Percentiles rank a stretch among this genome's conserved stretches.
Evolutionary conservation across 331 rosid genomes (phyloP).

Genomic region (Quercus phellos): DNA sequence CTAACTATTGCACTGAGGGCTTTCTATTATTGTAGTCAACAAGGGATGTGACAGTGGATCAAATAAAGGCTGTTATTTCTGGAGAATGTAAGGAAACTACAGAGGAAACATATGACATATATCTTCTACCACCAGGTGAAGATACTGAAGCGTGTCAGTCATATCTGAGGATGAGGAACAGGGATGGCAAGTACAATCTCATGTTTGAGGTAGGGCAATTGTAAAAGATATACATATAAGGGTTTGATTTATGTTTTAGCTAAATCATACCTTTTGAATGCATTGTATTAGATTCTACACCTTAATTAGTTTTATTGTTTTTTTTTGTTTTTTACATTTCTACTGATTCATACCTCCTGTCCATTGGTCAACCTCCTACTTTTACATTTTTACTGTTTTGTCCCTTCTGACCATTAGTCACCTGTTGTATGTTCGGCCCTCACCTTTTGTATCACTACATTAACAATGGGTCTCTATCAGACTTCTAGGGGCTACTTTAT

Average conservation of each 20-base stretch:
- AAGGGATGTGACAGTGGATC: constrained; percentile 67
- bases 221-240: background rate
- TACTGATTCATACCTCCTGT: background rate
- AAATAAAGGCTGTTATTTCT: constrained; percentile 69
- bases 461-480: background rate
- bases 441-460: background rate
- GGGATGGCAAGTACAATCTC: constrained; percentile 97
- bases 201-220: constrained; percentile 86
- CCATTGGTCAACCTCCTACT: too few species aligned
- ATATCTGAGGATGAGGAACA: constrained; percentile 96
- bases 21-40: constrained; percentile 54
- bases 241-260: background rate
- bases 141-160: constrained; percentile 99
- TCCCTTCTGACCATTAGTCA: background rate
- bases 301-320: background rate
- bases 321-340: background rate
- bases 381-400: background rate
- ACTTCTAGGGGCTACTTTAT: background rate
- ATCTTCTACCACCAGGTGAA: constrained; percentile 98
- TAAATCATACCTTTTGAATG: background rate
- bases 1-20: background rate
- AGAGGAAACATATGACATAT: constrained; percentile 97
- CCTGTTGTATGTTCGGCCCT: background rate
- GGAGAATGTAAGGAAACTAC: constrained; percentile 63
- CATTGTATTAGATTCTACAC: background rate